Percentiles rank a stretch among this genome's conserved stretches.
Conservation (phyloP, 225 moss, liverwort and hornwort species). For the Marchantia paleacea region DNA sequence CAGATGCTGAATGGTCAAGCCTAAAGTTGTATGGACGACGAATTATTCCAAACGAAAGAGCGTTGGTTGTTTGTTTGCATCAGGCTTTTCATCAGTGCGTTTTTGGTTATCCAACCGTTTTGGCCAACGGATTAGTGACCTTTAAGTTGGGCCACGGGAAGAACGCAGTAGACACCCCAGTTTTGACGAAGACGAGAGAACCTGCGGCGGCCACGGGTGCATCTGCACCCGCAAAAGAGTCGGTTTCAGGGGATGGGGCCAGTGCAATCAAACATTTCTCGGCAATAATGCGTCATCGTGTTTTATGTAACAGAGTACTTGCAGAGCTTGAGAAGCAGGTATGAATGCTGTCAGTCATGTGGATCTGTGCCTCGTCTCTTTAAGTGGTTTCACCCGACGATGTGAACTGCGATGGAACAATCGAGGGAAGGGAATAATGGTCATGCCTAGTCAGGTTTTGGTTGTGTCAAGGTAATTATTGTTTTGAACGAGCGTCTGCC, state of each 20-base stretch:
- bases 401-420: background rate
- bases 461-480: too few relatives aligned
- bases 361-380: background rate
- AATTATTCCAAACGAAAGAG: constrained; percentile 57
- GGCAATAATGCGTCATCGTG: constrained; percentile 72
- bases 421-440: background rate
- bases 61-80: constrained; percentile 75
- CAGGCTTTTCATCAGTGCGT: constrained; percentile 75
- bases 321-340: constrained; percentile 87
- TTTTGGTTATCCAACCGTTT: constrained; percentile 43
- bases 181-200: constrained; percentile 55
- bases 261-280: constrained; percentile 72
- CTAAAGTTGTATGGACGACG: constrained; percentile 38
- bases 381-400: background rate
- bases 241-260: constrained; percentile 49
- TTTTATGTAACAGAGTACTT: constrained; percentile 56
- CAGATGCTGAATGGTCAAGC: constrained; percentile 32
- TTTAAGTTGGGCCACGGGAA: constrained; percentile 46
- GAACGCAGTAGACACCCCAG: constrained; percentile 38
- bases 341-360: background rate
- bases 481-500: background rate
- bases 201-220: constrained; percentile 6
- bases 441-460: background rate
- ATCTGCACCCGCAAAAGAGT: constrained; percentile 27
- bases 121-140: constrained; percentile 42